Conservation (phyloP, 192 early-diverging fungal species). For the Backusella luteola region DNA sequence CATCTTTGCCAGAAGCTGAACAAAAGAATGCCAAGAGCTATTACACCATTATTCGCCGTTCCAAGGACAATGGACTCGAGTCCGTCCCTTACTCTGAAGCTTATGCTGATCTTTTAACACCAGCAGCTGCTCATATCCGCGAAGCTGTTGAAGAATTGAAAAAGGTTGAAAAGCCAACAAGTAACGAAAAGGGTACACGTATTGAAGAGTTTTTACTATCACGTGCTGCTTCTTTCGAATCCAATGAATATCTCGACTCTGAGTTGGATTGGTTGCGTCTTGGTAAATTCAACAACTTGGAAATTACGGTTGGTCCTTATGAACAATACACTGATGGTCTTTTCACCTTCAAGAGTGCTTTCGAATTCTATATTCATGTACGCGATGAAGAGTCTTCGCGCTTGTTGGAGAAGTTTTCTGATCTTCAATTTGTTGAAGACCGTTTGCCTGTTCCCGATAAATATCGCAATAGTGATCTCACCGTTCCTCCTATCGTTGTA, state of each 20-base stretch:
- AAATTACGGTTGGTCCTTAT: conserved; percentile 70
- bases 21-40: conserved; percentile 59
- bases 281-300: conserved; percentile 57
- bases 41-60: conserved; percentile 57
- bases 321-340: conserved; percentile 74
- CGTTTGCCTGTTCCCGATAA: conserved; percentile 63
- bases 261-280: conserved; percentile 71
- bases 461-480: conserved; percentile 61
- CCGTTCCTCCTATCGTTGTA: conserved; percentile 68
- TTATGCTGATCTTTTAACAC: conserved; percentile 55
- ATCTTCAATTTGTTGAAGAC: conserved; percentile 63
- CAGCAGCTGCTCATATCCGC: conserved; percentile 50
- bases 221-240: conserved; percentile 55
- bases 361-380: conserved; percentile 67
- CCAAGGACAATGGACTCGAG: conserved; percentile 12
- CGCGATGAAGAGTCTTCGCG: conserved; percentile 58
- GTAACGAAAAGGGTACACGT: conserved; percentile 1
- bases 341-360: conserved; percentile 63
- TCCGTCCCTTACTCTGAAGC: conserved; percentile 53
- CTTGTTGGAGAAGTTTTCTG: conserved; percentile 63
- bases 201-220: conserved; percentile 55
- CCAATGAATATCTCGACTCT: conserved; percentile 64
- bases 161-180: conserved; percentile 35
- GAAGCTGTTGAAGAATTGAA: conserved; percentile 59
- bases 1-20: conserved; percentile 43